A percentile compares a stretch with the other conserved stretches of the same genome.
phyloP scores from a whole-genome alignment of 2,329 filamentous ascomycete species.

The Periconia sp. region DNA sequence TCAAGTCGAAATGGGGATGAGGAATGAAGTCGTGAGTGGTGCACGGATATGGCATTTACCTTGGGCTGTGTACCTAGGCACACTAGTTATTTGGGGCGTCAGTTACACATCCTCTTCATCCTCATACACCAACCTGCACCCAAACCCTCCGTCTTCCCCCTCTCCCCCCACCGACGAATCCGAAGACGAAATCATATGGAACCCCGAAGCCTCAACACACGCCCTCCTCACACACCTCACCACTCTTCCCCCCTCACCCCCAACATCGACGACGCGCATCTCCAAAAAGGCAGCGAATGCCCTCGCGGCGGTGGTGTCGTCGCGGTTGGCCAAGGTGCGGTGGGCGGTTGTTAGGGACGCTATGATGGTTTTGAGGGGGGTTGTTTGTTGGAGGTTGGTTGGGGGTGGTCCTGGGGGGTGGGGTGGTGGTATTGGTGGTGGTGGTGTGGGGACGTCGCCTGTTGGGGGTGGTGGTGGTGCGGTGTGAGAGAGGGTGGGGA shows the following conservation, averaged over 20 bases:
- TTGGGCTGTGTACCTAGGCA: slow-evolving; percentile 64
- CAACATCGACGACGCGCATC: slow-evolving; percentile 11
- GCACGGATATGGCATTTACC: slow-evolving; percentile 60
- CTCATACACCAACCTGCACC: background rate
- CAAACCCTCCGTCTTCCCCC: too few species aligned
- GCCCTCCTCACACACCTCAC: slow-evolving; percentile 24
- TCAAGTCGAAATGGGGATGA: slow-evolving; percentile 47
- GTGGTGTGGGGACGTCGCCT: too few species aligned
- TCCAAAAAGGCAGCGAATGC: slow-evolving; percentile 55
- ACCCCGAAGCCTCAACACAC: slow-evolving; percentile 53
- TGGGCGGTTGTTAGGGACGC: slow-evolving; percentile 66
- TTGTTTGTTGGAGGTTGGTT: slow-evolving; percentile 44
- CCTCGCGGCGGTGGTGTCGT: slow-evolving; percentile 58
- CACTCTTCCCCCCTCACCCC: background rate
- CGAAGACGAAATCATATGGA: slow-evolving; percentile 55
- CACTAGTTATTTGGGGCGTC: slow-evolving; percentile 60
- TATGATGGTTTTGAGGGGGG: slow-evolving; percentile 56
- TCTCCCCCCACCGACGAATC: background rate
- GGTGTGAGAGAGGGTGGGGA: too few species aligned
- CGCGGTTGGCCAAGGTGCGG: slow-evolving; percentile 57
- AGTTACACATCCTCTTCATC: slow-evolving; percentile 45
- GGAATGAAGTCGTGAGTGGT: slow-evolving; percentile 33
- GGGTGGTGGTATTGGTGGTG: background rate
- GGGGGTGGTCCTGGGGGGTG: slow-evolving; percentile 21
- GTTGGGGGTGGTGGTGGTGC: too few species aligned